Evolutionary conservation across 2,329 filamentous ascomycete species (phyloP).

Genomic region (Ophiostoma sp.): DNA sequence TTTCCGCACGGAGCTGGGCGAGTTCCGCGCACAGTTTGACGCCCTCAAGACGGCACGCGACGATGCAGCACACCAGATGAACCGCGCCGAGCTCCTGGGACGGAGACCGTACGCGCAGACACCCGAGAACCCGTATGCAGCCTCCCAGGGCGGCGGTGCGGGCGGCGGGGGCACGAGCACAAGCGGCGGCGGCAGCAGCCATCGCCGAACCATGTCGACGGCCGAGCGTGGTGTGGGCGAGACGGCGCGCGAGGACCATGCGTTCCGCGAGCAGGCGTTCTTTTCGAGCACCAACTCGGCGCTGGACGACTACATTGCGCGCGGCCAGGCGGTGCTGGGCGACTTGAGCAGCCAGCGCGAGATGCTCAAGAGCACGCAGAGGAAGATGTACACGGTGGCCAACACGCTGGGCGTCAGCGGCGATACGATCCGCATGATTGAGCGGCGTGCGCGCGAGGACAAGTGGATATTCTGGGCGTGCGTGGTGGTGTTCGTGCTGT

Average conservation of each 20-base stretch:
- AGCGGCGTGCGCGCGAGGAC: constrained; percentile 84
- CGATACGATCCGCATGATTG: constrained; percentile 95
- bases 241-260: constrained; percentile 10
- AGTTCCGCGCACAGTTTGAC: constrained; percentile 74
- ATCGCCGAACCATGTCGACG: constrained; percentile 3
- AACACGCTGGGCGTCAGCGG: constrained; percentile 91
- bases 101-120: constrained; percentile 66
- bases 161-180: constrained; percentile 33
- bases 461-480: constrained; percentile 97
- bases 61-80: constrained; percentile 59
- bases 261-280: constrained; percentile 79
- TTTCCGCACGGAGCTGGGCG: constrained; percentile 75
- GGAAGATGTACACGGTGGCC: constrained; percentile 81
- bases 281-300: constrained; percentile 74
- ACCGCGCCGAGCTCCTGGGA: constrained; percentile 77
- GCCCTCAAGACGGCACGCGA: constrained; percentile 71
- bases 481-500: constrained; percentile 77
- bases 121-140: constrained; percentile 89
- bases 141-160: constrained; percentile 21
- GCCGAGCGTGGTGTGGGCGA: constrained; percentile 22
- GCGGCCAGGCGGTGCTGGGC: constrained; percentile 82
- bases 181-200: constrained; percentile 37
- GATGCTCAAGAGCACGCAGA: constrained; percentile 91
- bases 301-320: constrained; percentile 88
- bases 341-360: constrained; percentile 87